Conservation (phyloP, 768 basidiomycete genomes). For the Naganishia friedmannii region DNA sequence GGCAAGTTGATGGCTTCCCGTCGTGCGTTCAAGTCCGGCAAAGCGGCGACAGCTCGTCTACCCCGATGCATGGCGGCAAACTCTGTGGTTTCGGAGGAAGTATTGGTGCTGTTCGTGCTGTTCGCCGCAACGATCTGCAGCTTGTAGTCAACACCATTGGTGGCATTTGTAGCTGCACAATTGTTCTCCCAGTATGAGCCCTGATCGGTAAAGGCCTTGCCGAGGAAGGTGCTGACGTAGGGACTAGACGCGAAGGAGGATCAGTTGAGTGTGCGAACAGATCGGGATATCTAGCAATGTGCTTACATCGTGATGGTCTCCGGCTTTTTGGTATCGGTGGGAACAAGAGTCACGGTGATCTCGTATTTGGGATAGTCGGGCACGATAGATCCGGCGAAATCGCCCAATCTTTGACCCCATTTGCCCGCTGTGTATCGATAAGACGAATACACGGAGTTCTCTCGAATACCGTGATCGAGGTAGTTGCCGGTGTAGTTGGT, state of each 20-base stretch:
- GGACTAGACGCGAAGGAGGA: slow-evolving; percentile 53
- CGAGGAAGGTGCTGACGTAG: slow-evolving; percentile 58
- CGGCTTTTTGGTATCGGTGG: slow-evolving; percentile 55
- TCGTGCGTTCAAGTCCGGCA: slow-evolving; percentile 55
- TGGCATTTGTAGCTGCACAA: slow-evolving; percentile 58
- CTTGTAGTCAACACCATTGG: slow-evolving; percentile 60
- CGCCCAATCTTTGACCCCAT: slow-evolving; percentile 63
- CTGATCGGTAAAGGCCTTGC: slow-evolving; percentile 58
- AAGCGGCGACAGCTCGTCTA: slow-evolving; percentile 39
- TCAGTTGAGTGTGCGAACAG: not conserved
- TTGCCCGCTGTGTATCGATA: slow-evolving; percentile 57
- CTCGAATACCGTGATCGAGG: slow-evolving; percentile 63
- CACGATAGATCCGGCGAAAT: slow-evolving; percentile 60
- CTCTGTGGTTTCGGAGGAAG: slow-evolving; percentile 37
- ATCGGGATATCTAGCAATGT: not conserved
- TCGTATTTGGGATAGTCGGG: slow-evolving; percentile 53
- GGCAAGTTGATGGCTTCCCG: slow-evolving; percentile 57
- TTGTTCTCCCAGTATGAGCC: slow-evolving; percentile 62
- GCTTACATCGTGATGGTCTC: slow-evolving; percentile 54
- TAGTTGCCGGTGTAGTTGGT: slow-evolving; percentile 64
- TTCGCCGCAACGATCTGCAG: slow-evolving; percentile 15
- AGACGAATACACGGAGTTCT: slow-evolving; percentile 63
- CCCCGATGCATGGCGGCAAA: slow-evolving; percentile 47
- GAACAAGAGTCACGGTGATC: slow-evolving; percentile 58
- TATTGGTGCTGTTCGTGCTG: slow-evolving; percentile 28